Evolutionary conservation across 257 asterid genomes (phyloP).

Genomic region (Eustoma russellianum): DNA sequence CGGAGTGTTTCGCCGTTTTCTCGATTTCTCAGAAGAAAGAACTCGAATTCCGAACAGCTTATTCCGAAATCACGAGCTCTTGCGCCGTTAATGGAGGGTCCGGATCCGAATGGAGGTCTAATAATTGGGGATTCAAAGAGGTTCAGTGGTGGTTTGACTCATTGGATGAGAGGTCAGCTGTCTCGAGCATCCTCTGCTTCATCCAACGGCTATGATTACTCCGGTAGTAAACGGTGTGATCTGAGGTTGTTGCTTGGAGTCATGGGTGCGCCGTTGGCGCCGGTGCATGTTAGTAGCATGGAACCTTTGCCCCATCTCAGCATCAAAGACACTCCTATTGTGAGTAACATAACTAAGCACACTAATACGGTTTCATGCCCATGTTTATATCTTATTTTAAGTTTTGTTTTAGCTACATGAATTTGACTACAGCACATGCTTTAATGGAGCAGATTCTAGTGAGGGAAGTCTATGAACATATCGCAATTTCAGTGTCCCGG

Average conservation of each 20-base stretch:
- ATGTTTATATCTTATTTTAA: no score
- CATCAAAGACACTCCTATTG: slow-evolving; percentile 86
- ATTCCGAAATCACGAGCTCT: slow-evolving; percentile 32
- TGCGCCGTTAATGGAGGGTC: slow-evolving; percentile 37
- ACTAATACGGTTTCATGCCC: no score
- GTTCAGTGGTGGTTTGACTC: slow-evolving; percentile 25
- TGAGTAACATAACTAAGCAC: slow-evolving; percentile 10
- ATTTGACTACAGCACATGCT: no score
- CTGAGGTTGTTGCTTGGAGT: slow-evolving; percentile 85
- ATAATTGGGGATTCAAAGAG: slow-evolving; percentile 22
- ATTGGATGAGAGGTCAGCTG: slow-evolving; percentile 33
- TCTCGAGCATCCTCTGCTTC: slow-evolving; percentile 35
- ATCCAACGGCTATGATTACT: slow-evolving; percentile 21
- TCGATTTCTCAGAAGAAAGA: slow-evolving; percentile 53
- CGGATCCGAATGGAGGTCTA: slow-evolving; percentile 30
- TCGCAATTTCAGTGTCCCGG: no score
- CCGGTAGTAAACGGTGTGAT: slow-evolving; percentile 54
- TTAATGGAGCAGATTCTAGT: no score
- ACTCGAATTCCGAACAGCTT: slow-evolving; percentile 23
- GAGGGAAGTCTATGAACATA: no score
- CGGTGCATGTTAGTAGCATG: slow-evolving; percentile 68
- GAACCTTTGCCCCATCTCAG: slow-evolving; percentile 94
- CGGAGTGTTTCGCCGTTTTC: slow-evolving; percentile 63
- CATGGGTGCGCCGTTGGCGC: slow-evolving; percentile 95
- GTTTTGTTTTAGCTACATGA: no score